phyloP scores from a whole-genome alignment of 768 basidiomycete species.

The Coprinopsis sp. region DNA sequence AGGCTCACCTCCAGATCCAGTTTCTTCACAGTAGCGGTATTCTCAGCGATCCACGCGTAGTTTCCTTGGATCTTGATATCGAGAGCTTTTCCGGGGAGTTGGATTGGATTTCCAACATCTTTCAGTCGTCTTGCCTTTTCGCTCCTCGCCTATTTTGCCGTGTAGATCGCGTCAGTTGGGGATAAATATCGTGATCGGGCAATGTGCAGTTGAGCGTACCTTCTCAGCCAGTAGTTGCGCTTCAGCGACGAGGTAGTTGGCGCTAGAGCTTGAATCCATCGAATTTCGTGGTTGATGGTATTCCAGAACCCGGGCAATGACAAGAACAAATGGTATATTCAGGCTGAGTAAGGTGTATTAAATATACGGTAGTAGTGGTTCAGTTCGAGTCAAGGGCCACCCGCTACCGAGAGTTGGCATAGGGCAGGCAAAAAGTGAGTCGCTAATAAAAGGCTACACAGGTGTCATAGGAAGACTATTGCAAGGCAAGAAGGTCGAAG shows the following conservation, averaged over 20 bases:
- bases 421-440: no score
- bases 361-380: no score
- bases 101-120: constrained; percentile 72
- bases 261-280: constrained; percentile 28
- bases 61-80: constrained; percentile 60
- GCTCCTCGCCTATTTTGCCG: constrained; percentile 75
- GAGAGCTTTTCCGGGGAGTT: constrained; percentile 70
- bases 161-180: constrained; percentile 7
- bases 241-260: constrained; percentile 71
- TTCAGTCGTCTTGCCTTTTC: constrained; percentile 70
- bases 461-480: no score
- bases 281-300: constrained; percentile 9
- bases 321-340: no score
- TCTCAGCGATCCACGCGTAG: constrained; percentile 86
- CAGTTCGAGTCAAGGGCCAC: no score
- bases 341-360: no score
- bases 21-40: constrained; percentile 67
- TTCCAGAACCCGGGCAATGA: constrained; percentile 1
- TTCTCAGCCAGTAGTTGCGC: constrained; percentile 61
- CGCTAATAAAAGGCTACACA: no score
- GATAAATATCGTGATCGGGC: background rate
- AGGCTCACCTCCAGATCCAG: constrained; percentile 67
- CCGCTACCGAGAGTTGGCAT: no score
- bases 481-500: constrained; percentile 11
- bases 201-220: constrained; percentile 31